phyloP scores from a whole-genome alignment of 2,329 filamentous ascomycete genomes.

The Xylariaceae sp. region DNA sequence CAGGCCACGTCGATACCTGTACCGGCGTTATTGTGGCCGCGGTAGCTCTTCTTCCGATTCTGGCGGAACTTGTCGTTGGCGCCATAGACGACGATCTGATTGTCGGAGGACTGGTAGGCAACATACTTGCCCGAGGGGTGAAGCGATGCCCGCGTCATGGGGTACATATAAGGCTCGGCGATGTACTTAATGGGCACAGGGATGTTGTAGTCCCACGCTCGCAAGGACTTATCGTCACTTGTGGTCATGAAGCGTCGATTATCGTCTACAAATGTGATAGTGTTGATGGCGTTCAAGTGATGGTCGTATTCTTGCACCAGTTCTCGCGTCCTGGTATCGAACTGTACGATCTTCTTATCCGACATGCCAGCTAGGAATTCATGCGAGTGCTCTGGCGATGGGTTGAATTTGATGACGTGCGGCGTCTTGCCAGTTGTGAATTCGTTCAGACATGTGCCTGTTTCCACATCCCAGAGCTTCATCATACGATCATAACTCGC shows the following conservation, averaged over 20 bases:
- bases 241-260: slow-evolving; percentile 96
- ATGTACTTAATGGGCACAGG: slow-evolving; percentile 98
- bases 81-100: slow-evolving; percentile 94
- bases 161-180: slow-evolving; percentile 96
- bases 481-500: slow-evolving; percentile 93
- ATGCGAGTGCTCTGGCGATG: slow-evolving; percentile 67
- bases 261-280: slow-evolving; percentile 92
- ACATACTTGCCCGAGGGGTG: slow-evolving; percentile 94
- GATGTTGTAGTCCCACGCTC: slow-evolving; percentile 98
- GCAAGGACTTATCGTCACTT: slow-evolving; percentile 91
- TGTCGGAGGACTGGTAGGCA: slow-evolving; percentile 88
- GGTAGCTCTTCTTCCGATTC: slow-evolving; percentile 94
- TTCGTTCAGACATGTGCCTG: slow-evolving; percentile 78
- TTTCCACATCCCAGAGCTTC: slow-evolving; percentile 98
- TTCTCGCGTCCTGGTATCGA: slow-evolving; percentile 76
- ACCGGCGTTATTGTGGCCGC: slow-evolving; percentile 93
- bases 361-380: slow-evolving; percentile 97
- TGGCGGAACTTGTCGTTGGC: slow-evolving; percentile 94
- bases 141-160: slow-evolving; percentile 77
- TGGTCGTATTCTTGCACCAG: slow-evolving; percentile 97
- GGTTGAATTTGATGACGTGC: slow-evolving; percentile 92
- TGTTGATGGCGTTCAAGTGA: slow-evolving; percentile 96
- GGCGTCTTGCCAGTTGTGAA: slow-evolving; percentile 95
- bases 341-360: slow-evolving; percentile 98
- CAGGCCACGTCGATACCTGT: slow-evolving; percentile 87